Percentiles rank a stretch among this genome's conserved stretches.
Conservation (phyloP, 1,284 basidiomycete genomes). For the Ceratobasidium sp. region DNA sequence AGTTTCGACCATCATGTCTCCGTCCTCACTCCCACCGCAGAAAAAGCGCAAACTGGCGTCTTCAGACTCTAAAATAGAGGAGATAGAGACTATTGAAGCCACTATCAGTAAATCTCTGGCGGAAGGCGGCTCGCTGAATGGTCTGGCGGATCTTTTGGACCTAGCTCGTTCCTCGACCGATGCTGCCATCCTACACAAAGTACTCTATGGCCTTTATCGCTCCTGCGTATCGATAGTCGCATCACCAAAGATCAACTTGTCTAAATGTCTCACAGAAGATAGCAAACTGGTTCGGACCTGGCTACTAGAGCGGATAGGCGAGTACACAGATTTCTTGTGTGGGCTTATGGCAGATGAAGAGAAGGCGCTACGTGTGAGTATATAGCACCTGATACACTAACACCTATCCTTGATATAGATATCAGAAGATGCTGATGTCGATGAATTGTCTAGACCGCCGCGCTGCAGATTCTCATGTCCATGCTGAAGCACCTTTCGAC, state of each 20-base stretch:
- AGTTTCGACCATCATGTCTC: conserved; percentile 16
- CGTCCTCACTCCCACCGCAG: conserved; percentile 37
- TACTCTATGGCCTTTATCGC: conserved; percentile 81
- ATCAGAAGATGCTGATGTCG: conserved; percentile 20
- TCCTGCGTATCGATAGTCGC: conserved; percentile 72
- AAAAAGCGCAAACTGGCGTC: conserved; percentile 39
- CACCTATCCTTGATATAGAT: neutral
- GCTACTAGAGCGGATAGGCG: conserved; percentile 72
- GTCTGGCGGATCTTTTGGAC: conserved; percentile 75
- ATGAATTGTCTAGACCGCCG: conserved; percentile 62
- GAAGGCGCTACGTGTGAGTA: conserved; percentile 61
- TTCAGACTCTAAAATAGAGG: neutral
- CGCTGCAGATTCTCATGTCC: conserved; percentile 79
- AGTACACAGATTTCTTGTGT: conserved; percentile 70
- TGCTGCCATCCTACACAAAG: conserved; percentile 69
- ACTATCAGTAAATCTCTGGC: conserved; percentile 27
- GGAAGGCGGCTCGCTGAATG: conserved; percentile 71
- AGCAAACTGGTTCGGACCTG: conserved; percentile 72
- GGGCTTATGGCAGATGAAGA: conserved; percentile 77
- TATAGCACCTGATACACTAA: neutral
- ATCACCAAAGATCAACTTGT: conserved; percentile 60
- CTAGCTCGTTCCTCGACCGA: conserved; percentile 55
- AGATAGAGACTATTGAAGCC: conserved; percentile 36
- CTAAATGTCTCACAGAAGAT: conserved; percentile 55
- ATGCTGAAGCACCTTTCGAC: conserved; percentile 77